Evolutionary conservation across 1,284 basidiomycete genomes (phyloP), one percentile per base, ranked within the genome.

Genomic region (Apiotrichum mycotoxinovorans): DNA sequence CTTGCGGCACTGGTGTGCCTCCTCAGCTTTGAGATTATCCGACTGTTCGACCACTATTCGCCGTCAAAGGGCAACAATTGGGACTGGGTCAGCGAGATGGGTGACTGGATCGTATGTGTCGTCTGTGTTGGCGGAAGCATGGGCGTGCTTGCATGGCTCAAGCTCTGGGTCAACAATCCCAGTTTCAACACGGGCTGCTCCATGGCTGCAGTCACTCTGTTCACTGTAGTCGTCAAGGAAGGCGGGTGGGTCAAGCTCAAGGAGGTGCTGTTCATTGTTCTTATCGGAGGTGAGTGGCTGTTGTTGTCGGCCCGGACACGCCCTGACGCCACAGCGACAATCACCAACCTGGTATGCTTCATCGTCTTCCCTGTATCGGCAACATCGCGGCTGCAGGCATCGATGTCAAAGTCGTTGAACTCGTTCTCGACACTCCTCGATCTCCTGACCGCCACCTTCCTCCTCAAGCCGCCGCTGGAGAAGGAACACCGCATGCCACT

Each of bases 141-240:
- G 83, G 87, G 86, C 35, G 71, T 83, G 0, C 77, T 96, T 23
- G 91, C 91, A 0, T 97, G 73, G 74, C 64, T 71, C 14, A 79
- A 96, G 75, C 82, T 91, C 7, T 92, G 88, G 85, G 90, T 97
- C 79, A 84, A 80, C 11, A 94, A 89, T 70, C 88, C 91, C 1
- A 86, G 87, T 18, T 97, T 95, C 74, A 93, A 92, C 67, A 89
- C 91, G n/a, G 91, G 90, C 7, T 92, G 89, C 68, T 93, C 89
- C 51, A 94, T 95, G 91, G 87, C 86, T 0, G 84, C 87, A 1
- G 91, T 95, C 46, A 87, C 90, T 26, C 81, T 93, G 25, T 91
- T 91, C 66, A 83, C 88, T 30, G 89, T 93, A 8, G 80, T 97
- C 38, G 86, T 96, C 60, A 94, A 91, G 69, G 94, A 98, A 78